Percentiles rank a stretch among this genome's conserved stretches.
These are phyloP conservation scores for Passiflora organensis DNA, from an alignment of 345 rosid species.

Conservation along the genomic window DNA sequence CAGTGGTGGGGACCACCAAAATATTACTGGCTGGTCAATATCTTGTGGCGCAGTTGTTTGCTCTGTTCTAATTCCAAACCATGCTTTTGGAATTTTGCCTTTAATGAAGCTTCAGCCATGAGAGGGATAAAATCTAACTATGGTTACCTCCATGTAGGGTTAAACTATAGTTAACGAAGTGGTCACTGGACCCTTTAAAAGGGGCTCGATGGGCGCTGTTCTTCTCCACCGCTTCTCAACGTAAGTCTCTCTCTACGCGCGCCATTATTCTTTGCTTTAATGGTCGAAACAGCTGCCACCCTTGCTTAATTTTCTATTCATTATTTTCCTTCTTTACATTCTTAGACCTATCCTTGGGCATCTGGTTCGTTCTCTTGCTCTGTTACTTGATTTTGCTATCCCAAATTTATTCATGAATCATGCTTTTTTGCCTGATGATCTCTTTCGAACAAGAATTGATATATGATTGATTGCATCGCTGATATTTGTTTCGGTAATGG, in stretches of 20 bases:
- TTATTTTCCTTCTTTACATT: not conserved
- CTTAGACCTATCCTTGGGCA: not conserved
- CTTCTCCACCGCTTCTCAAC: not conserved
- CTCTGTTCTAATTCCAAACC: not conserved
- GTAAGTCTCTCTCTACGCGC: not conserved
- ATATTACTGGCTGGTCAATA: not conserved
- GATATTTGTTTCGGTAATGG: too few species aligned
- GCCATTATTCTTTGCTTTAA: not conserved
- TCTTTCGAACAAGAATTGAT: too few species aligned
- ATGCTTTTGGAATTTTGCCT: not conserved
- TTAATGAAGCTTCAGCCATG: not conserved
- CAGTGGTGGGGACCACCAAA: slow-evolving; percentile 11
- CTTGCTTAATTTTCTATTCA: not conserved
- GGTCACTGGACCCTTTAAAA: slow-evolving; percentile 10
- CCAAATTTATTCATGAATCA: too few species aligned
- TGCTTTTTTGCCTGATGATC: too few species aligned
- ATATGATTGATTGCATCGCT: too few species aligned
- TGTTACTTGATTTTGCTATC: not conserved
- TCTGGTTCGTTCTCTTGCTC: slow-evolving; percentile 9
- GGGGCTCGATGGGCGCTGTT: not conserved
- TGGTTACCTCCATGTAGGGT: slow-evolving; percentile 16
- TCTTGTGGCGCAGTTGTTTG: not conserved
- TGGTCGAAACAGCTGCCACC: not conserved
- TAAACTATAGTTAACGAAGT: slow-evolving; percentile 8
- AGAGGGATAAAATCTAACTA: slow-evolving; percentile 32